Base-by-base conservation (phyloP, 805 yeast species). In the Pichia rugopelliculosa region DNA sequence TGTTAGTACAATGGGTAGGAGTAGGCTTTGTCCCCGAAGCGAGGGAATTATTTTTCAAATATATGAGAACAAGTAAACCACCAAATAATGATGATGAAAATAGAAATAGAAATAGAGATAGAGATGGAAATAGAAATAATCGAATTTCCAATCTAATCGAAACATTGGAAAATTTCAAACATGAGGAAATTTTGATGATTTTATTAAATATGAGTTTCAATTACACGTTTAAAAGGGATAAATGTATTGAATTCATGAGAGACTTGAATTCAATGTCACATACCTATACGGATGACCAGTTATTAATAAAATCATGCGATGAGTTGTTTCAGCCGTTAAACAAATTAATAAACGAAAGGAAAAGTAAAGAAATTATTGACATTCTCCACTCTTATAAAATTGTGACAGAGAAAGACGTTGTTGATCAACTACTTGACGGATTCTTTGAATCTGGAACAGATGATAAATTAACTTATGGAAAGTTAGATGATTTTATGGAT, bases 1-100 rank as follows among this genome's bases (percentile, higher is more conserved):
- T 84, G 33, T 63, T 84, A 42, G 71, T 84, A 52, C 76, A 75
- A 47, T 82, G 87, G 87, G 75, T 83, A 33, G 82, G 84, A 6
- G 67, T 68, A 3, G 65, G 64, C 6, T 48, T 55, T 47, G 53
- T 80, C 0, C 81, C 84, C 0, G 86, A 79, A 45, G 88, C 89
- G 0, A 70, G 81, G 51, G 75, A 72, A 39, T 56, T 84, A 6
- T 82, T 76, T 41, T 59, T 61, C 48, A 54, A 57, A 26, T 55
- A 42, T 44, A 33, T 37, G 12, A 47, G 34, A 7, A 25, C 7
- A 5, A 17, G 13, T 26, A 17, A 22, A 18, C 12, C 3, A 2
- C n/a, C 18, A 4, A 22, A 24, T 9, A 6, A 23, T 3, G 36
- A 36, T 1, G 27, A n/a, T 15, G 21, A 25, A 37, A 23, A 33